Evolutionary conservation across 176 grass and related monocot genomes (phyloP), one percentile per base, ranked within the genome.

Genomic region (Olyra latifolia): DNA sequence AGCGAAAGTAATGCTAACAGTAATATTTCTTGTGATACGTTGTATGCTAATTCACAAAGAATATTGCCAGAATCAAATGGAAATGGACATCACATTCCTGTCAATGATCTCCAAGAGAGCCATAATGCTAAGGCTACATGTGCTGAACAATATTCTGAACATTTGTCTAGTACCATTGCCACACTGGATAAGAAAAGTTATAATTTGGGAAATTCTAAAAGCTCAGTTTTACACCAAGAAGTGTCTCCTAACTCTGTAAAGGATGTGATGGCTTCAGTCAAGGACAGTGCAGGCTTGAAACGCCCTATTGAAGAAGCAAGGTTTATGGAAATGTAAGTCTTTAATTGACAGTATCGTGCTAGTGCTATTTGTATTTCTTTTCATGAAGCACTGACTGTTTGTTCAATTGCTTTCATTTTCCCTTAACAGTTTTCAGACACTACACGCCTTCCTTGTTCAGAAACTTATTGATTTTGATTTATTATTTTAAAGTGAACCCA

Each of bases 251-350:
- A 44, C 62, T 85, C 43, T 0, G 66, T 71, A 8, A 84, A 78
- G 66, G 72, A 87, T 78, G 87, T 53, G 29, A 62, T 48, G 69
- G n/a, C 42, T 86, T 48, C 28, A 38, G 20, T 75, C 79, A 92
- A 82, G 63, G 58, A 83, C 24, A 84, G 46, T 52, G 7, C 48
- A 16, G 44, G 32, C 64, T 29, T 49, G 9, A 87, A 83, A 72
- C 90, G 25, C 22, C 88, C 35, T 50, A 40, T 39, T 74, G 83
- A 90, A 61, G 89, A 95, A 84, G 75, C 78, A 39, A 86, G 88
- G 42, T 72, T 93, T 60, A 89, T 88, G 90, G 86, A 99, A 83
- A 74, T 91, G 97, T 99, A 89, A 93, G 97, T 80, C 3, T 32
- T 8, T 72, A 45, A 55, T 75, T 43, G 66, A 6, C 30, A 60